Evolutionary conservation across 2,329 filamentous ascomycete species (phyloP), one percentile per base, ranked within the genome.

Genomic region (Dothistroma pini): DNA sequence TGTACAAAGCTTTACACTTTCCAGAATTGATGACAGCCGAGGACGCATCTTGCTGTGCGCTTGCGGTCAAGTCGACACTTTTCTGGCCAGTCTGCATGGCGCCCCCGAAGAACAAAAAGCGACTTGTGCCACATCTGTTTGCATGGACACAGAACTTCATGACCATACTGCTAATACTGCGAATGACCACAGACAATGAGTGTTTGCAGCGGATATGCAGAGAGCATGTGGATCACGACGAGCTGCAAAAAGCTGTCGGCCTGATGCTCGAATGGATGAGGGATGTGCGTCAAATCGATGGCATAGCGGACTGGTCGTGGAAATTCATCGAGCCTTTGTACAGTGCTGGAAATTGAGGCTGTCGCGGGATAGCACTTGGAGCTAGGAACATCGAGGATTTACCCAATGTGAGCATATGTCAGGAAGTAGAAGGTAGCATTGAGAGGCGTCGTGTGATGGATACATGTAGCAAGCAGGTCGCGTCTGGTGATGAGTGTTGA

Each of bases 101-200:
- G 8, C 84, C 85, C 0, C 78, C 82, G 0, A 82, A 81, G 63
- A 76, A 80, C 57, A 81, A 81, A 70, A 88, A 87, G 72, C 76
- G 84, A 38, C 76, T 87, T 5, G 74, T 87, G 0, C 84, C 85
- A 0, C 81, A 82, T 59, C 68, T 84, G 1, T 87, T 86, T 68
- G 83, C 84, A 57, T 87, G 85, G 81, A 84, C 83, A 9, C 84
- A 87, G 65, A 86, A 85, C 62, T 78, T 87, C 48, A 77, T 87
- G 50, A 82, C 82, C 3, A 81, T 86, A 25, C 74, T 88, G 25
- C 67, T 87, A 51, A 75, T 87, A 19, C 69, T 87, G 38, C 81
- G 84, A 49, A 75, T 86, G 64, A 82, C 81, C 12, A 77, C 76
- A 19, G 80, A 82, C 59, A 80, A 83, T 50, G 77, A 78, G 0